Evolutionary conservation across 2,329 filamentous ascomycete genomes (phyloP), one percentile per base, ranked within the genome.

Genomic region (Diatrype stigma): DNA sequence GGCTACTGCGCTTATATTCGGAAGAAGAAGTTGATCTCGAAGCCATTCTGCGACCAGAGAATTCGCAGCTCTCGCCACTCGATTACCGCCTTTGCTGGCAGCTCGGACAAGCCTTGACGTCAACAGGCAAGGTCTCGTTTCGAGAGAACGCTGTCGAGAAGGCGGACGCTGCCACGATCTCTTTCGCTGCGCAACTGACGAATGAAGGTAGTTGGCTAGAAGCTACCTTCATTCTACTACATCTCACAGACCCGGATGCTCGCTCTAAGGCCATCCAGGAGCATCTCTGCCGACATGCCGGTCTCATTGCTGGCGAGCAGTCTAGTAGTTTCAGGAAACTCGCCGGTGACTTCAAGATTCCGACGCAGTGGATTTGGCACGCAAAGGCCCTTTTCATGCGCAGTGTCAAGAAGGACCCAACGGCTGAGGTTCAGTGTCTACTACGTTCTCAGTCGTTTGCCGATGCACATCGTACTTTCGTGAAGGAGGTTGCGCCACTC

Each of bases 361-460:
- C 93, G 0, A 70, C 78, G 1, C 69, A 79, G 3, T 96, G 93
- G 91, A 78, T 97, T 47, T 96, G 89, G 84, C 83, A 90, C 53
- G 90, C 94, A 17, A 89, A 92, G 64, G 92, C 92, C 12, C 77
- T 93, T 14, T 87, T 87, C 68, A 91, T 90, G 70, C 87, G 89
- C 54, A 85, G 85, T 51, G 82, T 85, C 45, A 82, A 80, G 62
- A 82, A 84, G 56, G 84, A 92, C 65, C 78, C 87, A 11, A 79
- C 77, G 44, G 75, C 77, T 5, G 90, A 96, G 68, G 88, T 93
- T 10, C 79, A 86, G 49, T 94, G 86, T 62, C 83, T 99, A 12
- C 79, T 97, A 52, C 83, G 84, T 46, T 93, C 91, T 2, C 80
- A 81, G 37, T 84, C 89, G 40, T 88, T 85, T 69, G 77, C 83